Evolutionary conservation across 768 basidiomycete genomes (phyloP).

Genomic region (Calvatia gigantea): DNA sequence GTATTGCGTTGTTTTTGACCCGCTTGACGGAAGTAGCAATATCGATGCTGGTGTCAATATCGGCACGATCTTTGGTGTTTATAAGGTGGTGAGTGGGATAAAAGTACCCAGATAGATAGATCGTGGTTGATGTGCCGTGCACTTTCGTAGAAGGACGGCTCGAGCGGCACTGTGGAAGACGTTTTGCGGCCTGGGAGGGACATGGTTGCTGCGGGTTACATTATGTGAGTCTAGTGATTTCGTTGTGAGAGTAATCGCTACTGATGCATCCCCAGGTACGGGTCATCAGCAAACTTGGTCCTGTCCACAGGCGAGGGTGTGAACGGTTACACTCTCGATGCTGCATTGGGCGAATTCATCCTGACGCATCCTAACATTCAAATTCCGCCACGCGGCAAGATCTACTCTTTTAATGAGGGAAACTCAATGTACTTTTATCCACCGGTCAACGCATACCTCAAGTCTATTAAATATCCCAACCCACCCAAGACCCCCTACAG

Average conservation of each 20-base stretch:
- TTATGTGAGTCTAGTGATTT: conserved; percentile 66
- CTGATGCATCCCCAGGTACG: conserved; percentile 42
- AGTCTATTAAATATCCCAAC: conserved; percentile 88
- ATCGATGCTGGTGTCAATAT: conserved; percentile 99
- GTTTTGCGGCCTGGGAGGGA: conserved; percentile 91
- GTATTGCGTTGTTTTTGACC: conserved; percentile 99
- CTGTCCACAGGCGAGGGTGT: conserved; percentile 94
- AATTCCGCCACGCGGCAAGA: conserved; percentile 93
- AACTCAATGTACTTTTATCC: conserved; percentile 92
- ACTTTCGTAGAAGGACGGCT: conserved; percentile 60
- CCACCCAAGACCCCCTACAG: conserved; percentile 82
- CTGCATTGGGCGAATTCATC: conserved; percentile 95
- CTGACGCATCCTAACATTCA: conserved; percentile 97
- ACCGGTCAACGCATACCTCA: conserved; percentile 78
- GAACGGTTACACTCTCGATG: conserved; percentile 97
- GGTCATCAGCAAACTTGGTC: conserved; percentile 95
- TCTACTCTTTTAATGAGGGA: conserved; percentile 99
- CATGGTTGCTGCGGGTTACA: conserved; percentile 98
- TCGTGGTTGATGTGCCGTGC: conserved; percentile 2
- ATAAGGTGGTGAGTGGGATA: conserved; percentile 67
- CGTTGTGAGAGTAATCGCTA: background rate
- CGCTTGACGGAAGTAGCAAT: conserved; percentile 93
- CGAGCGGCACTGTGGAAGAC: conserved; percentile 77
- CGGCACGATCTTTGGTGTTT: conserved; percentile 96
- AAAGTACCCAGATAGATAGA: background rate